Evolutionary conservation across 805 yeast genomes (phyloP).

Genomic region (Zygotorulaspora florentina): DNA sequence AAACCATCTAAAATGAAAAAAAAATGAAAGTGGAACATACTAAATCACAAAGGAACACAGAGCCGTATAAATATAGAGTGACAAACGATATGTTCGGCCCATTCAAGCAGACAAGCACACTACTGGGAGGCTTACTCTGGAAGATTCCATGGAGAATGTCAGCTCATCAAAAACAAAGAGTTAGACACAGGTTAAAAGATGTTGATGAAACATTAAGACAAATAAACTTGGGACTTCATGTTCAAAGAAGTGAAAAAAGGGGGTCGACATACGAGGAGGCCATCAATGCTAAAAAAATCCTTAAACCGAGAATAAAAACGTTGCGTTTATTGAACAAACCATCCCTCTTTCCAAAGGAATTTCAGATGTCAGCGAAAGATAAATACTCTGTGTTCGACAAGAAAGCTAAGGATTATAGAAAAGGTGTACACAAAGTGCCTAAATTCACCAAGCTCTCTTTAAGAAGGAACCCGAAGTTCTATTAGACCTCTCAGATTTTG

Average conservation of each 20-base stretch:
- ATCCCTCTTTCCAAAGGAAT: conserved; percentile 65
- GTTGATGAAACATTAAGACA: conserved; percentile 75
- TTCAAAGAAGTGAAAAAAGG: conserved; percentile 22
- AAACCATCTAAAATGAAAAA: background rate
- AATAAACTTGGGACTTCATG: conserved; percentile 31
- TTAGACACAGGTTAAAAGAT: conserved; percentile 71
- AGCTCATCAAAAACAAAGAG: conserved; percentile 72
- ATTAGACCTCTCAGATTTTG: conserved; percentile 34
- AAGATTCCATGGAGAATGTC: conserved; percentile 78
- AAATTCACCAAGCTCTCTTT: conserved; percentile 85
- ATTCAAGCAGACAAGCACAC: conserved; percentile 26
- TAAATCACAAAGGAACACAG: background rate
- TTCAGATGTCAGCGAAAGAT: conserved; percentile 74
- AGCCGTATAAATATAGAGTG: background rate
- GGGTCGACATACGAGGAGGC: conserved; percentile 23
- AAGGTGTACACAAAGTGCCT: conserved; percentile 81
- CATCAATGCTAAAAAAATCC: conserved; percentile 12
- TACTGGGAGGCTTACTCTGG: conserved; percentile 41
- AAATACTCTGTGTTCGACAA: conserved; percentile 84
- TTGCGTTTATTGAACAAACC: conserved; percentile 33
- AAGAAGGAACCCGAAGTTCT: conserved; percentile 73
- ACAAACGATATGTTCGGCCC: conserved; percentile 29
- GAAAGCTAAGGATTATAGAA: conserved; percentile 74
- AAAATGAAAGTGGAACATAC: background rate
- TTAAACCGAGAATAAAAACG: conserved; percentile 28